Base-by-base conservation (phyloP, 129 eudicot species). In the Centaurea solstitialis region DNA sequence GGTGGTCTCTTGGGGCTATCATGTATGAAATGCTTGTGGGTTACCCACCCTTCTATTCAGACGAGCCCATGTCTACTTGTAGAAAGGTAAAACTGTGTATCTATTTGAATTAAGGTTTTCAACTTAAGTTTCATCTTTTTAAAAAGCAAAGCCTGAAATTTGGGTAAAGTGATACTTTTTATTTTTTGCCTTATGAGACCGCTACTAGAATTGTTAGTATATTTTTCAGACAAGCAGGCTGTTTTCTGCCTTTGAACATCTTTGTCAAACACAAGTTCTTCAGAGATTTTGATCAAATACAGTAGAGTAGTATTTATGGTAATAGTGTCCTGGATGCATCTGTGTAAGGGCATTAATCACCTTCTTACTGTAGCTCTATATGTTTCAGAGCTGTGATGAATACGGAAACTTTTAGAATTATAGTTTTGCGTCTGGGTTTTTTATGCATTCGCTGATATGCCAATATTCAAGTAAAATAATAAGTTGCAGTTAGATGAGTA, bases 1-100 rank as follows among this genome's bases (percentile, higher is more conserved):
- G 99, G 99, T 95, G 99, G 99, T 95, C 99, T 85, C 95, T 95
- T 78, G 99, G 99, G 72, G 99, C 99, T 62, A 95, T 95, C 73
- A 92, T 92, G 99, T 95, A 95, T 88, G 99, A 95, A 84, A 95
- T 95, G 99, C 99, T 95, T 84, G 98, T 95, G 5, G 99, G 99
- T 12, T 95, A 91, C 79, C 99, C 99, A 22, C 99, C 99, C 28
- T 95, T 95, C 70, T 95, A 95, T 88, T 95, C 99, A 67, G 99
- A 95, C 35, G 99, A 95, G 73, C 99, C 99, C 64, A 91, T 95
- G 99, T 91, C 98, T 62, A 95, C 99, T 47, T 95, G 99, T 86
- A 89, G 98, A 72, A 95, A 95, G 99, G 99, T 95, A 83, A 79
- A 73, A 37, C 71, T 45, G 20, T 21, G n/a, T 40, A 7, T 64